A percentile compares a stretch with the other conserved stretches of the same genome.
These are phyloP conservation scores for Delitschia confertaspora DNA, from an alignment of 495 filamentous ascomycete species.

Conservation along the genomic window DNA sequence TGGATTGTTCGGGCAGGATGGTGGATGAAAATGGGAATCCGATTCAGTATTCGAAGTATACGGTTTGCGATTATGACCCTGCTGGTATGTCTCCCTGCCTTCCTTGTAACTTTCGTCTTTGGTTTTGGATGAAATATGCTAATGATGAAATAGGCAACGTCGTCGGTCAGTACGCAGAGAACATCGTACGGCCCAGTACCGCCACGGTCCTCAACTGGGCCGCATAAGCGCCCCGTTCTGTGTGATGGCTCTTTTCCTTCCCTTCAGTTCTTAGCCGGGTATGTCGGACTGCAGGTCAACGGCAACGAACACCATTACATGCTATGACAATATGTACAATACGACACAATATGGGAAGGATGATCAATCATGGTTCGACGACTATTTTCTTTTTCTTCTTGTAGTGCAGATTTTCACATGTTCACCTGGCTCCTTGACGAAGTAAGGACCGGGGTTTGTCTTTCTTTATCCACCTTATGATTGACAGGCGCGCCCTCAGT, in stretches of 20 bases:
- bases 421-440: no score
- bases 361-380: no score
- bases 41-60: constrained; percentile 43
- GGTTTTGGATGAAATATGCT: constrained; percentile 28
- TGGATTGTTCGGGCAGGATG: constrained; percentile 39
- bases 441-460: no score
- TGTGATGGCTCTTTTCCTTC: background rate
- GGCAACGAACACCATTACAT: no score
- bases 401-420: no score
- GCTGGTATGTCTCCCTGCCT: constrained; percentile 45
- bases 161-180: constrained; percentile 52
- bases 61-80: constrained; percentile 84
- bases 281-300: constrained; percentile 16
- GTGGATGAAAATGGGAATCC: constrained; percentile 41
- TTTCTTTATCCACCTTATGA: no score
- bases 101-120: background rate
- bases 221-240: constrained; percentile 11
- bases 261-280: constrained; percentile 13
- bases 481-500: no score
- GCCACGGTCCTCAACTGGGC: constrained; percentile 28
- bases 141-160: constrained; percentile 62
- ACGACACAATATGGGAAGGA: no score
- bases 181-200: constrained; percentile 48
- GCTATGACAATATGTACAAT: no score
- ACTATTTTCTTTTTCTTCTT: no score